Base-by-base conservation (phyloP, 768 basidiomycete genomes). In the Naematelia aurantialba region DNA sequence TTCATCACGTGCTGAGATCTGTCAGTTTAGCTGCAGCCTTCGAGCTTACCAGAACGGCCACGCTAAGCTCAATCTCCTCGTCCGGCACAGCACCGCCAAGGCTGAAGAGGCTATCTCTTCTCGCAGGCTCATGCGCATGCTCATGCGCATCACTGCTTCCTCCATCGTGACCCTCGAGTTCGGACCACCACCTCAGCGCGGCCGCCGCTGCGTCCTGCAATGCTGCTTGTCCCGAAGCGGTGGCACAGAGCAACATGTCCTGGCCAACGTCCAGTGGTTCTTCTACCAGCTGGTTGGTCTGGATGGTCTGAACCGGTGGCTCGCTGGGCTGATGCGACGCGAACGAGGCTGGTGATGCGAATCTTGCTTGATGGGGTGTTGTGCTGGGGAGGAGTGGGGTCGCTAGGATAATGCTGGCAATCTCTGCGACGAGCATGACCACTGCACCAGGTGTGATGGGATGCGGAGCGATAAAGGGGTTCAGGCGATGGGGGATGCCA, bases 21-120 rank as follows among this genome's bases (percentile, higher is more conserved):
- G 51, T 45, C 14, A 12, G 39, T 27, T 21, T 14, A 19, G 19
- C 44, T 2, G 51, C 12, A 39, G 22, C 3, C 46, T 17, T 21
- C 22, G 17, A 13, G 63, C 69, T 59, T 30, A 71, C 73, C 56
- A 75, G 34, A n/a, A 71, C 62, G 22, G 72, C 65, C 2, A 72
- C 66, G 39, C 56, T 64, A 8, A 67, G 39, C 26, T 72, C 68
- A 30, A 70, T 59, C 45, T 73, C 74, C 30, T 70, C 70, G 22
- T 70, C 66, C 30, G 55, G 60, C 12, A 60, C 60, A 13, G 53
- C 62, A 13, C 51, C 63, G 21, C 66, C 68, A 10, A 65, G 29
- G 2, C 55, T 62, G 45, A 67, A 63, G 3, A 72, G 34, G 27
- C 63, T 69, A 34, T 58, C 30, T n/a, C 44, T 53, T 45, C 50